Evolutionary conservation across 73 alveolate species (phyloP).

Genomic region (Blepharisma japonicum): DNA sequence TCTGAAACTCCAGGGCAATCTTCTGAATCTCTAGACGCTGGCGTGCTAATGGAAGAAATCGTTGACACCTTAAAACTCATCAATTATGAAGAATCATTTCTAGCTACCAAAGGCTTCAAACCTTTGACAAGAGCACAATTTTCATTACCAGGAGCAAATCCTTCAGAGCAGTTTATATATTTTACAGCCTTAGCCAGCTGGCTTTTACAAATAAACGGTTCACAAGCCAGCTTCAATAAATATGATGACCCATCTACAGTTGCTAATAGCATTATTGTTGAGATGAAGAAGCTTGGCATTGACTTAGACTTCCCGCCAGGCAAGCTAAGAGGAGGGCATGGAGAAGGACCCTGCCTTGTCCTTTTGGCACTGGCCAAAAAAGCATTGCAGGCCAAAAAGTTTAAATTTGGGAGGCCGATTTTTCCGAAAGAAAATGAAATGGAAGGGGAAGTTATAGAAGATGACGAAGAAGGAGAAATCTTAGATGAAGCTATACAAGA

Average conservation of each 20-base stretch:
- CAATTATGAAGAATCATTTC: constrained; percentile 49
- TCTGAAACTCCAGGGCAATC: constrained; percentile 26
- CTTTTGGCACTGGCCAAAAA: constrained; percentile 41
- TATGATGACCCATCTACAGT: constrained; percentile 67
- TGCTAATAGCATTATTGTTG: constrained; percentile 53
- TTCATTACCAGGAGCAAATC: constrained; percentile 34
- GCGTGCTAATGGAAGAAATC: constrained; percentile 60
- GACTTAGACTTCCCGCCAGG: constrained; percentile 58
- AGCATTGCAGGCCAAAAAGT: constrained; percentile 41
- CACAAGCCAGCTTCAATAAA: constrained; percentile 53
- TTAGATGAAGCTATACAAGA: constrained; percentile 41
- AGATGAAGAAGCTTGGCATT: constrained; percentile 54
- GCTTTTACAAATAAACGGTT: constrained; percentile 48
- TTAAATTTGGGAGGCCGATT: constrained; percentile 51
- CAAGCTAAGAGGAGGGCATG: constrained; percentile 57
- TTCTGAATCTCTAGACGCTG: constrained; percentile 44
- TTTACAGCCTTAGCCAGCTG: constrained; percentile 55
- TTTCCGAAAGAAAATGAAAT: constrained; percentile 31
- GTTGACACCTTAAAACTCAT: constrained; percentile 59
- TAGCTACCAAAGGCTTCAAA: constrained; percentile 47
- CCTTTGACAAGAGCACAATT: constrained; percentile 54
- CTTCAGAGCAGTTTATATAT: constrained; percentile 59
- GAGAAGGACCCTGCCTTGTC: constrained; percentile 58
- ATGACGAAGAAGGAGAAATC: constrained; percentile 25
- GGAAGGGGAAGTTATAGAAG: constrained; percentile 37